A percentile compares a stretch with the other conserved stretches of the same genome.
phyloP scores from a whole-genome alignment of 2,329 filamentous ascomycete species.

The Aspergillus sojae region DNA sequence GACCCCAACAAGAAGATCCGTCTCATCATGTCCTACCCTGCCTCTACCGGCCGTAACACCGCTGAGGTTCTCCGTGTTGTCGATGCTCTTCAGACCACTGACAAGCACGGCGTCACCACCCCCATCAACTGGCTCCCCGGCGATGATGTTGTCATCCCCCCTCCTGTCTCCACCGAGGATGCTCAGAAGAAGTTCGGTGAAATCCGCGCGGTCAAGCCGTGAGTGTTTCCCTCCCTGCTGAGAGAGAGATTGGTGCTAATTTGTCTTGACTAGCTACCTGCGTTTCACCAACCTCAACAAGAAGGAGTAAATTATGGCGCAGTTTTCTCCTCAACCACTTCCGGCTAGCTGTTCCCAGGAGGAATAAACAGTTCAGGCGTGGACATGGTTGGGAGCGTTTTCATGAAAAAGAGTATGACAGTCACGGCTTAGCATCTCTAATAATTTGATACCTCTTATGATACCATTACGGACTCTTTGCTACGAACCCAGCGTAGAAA shows the following conservation, averaged over 20 bases:
- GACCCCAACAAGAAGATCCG: constrained; percentile 94
- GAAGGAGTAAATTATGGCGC: constrained; percentile 30
- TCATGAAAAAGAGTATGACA: constrained; percentile 14
- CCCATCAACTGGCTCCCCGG: constrained; percentile 90
- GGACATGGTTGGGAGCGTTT: constrained; percentile 1
- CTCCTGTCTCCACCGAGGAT: constrained; percentile 78
- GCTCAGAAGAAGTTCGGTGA: constrained; percentile 87
- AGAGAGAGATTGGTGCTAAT: constrained; percentile 7
- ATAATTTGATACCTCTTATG: constrained; percentile 17
- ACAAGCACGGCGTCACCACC: constrained; percentile 86
- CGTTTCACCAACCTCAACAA: constrained; percentile 41
- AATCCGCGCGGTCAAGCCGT: constrained; percentile 63
- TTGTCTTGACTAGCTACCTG: constrained; percentile 34
- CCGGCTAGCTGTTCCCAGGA: neutral
- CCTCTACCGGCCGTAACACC: constrained; percentile 83
- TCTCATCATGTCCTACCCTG: constrained; percentile 89
- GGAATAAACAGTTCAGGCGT: constrained; percentile 1
- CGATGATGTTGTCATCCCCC: constrained; percentile 91
- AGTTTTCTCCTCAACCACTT: constrained; percentile 2
- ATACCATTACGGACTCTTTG: constrained; percentile 2
- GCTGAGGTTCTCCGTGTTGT: constrained; percentile 77
- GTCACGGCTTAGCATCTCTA: constrained; percentile 11
- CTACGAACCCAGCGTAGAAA: neutral
- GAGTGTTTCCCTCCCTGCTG: constrained; percentile 17
- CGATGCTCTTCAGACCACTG: constrained; percentile 79